A percentile compares a stretch with the other conserved stretches of the same genome.
Conservation (phyloP, 2,329 filamentous ascomycete species). For the Ophiostoma sp. region DNA sequence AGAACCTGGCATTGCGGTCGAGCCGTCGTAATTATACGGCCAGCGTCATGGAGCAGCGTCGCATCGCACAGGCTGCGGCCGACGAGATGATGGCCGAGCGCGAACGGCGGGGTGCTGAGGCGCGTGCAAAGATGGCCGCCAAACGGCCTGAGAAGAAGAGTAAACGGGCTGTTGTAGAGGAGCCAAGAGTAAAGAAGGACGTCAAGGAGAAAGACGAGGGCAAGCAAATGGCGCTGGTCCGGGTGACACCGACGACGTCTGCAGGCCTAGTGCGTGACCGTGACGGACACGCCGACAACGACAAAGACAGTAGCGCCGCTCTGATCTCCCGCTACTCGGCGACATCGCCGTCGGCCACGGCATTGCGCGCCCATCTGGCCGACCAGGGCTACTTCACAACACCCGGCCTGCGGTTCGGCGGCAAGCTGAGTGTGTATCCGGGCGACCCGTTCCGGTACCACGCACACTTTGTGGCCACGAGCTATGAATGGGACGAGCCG, state of each 20-base stretch:
- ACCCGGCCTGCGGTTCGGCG: conserved; percentile 89
- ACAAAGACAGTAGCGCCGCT: not conserved
- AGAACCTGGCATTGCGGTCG: conserved; percentile 55
- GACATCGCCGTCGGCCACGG: conserved; percentile 27
- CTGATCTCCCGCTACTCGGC: not conserved
- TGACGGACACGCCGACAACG: not conserved
- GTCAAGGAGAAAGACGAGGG: not conserved
- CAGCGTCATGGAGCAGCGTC: conserved; percentile 46
- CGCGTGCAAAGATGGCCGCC: conserved; percentile 23
- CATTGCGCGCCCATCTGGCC: conserved; percentile 77
- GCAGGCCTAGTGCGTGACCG: conserved; percentile 30
- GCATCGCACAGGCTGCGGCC: conserved; percentile 37
- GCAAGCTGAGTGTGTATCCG: conserved; percentile 89
- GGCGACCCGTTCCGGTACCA: conserved; percentile 93
- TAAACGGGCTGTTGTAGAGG: conserved; percentile 11
- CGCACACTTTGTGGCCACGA: conserved; percentile 85
- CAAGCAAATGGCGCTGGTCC: conserved; percentile 13
- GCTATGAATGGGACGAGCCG: conserved; percentile 80
- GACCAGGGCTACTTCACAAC: conserved; percentile 77
- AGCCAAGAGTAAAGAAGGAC: not conserved
- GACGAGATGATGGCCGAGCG: conserved; percentile 37
- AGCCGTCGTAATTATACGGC: conserved; percentile 52
- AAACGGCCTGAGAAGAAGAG: conserved; percentile 5
- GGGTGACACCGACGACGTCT: conserved; percentile 41
- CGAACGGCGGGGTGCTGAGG: conserved; percentile 29